Base-by-base conservation (phyloP, 495 filamentous ascomycete species). In the Penicillium robsamsonii region DNA sequence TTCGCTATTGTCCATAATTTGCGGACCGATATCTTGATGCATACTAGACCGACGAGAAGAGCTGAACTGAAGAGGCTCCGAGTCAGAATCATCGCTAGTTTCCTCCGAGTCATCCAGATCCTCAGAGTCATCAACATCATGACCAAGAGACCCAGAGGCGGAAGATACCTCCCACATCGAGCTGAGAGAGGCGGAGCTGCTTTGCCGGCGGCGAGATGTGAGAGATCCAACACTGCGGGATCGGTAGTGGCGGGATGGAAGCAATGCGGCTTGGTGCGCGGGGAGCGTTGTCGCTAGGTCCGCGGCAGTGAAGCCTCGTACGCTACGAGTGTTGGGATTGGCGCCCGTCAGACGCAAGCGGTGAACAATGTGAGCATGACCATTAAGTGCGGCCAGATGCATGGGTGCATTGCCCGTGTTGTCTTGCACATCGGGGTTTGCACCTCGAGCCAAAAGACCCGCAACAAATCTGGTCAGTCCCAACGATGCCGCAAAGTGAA, bases 331-430 rank as follows among this genome's bases (percentile, higher is more conserved):
- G 44, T 76, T 84, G 17, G 88, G 81, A 68, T 90, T 87, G 7
- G 88, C 90, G 18, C 90, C 87, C 29, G 82, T 81, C 24, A 86
- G 75, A 47, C 92, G 81, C 30, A 96, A 82, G 18, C 86, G 82
- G 50, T 86, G 81, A 10, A 94, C 81, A 58, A 95, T 91, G 56
- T 91, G 84, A 17, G 81, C 74, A 63, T 90, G 85, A 35, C 86
- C 82, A 69, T 85, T 85, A 60, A 96, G 77, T n/a, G 88, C 84
- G 29, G 91, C 91, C 61, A 92, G 78, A 63, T 94, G 90, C 77
- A 96, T 84, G 11, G 91, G 84, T 11, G 89, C 89, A 68, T 90
- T 92, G 27, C 91, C 91, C 48, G 85, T 87, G 54, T 84, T 87
- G 67, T 96, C 91, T 56, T 85, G 81, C 20, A 84, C 69, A 60